These are phyloP conservation scores for Afroboletus lepidellus DNA, from an alignment of 1,284 basidiomycete species.

Conservation along the genomic window DNA sequence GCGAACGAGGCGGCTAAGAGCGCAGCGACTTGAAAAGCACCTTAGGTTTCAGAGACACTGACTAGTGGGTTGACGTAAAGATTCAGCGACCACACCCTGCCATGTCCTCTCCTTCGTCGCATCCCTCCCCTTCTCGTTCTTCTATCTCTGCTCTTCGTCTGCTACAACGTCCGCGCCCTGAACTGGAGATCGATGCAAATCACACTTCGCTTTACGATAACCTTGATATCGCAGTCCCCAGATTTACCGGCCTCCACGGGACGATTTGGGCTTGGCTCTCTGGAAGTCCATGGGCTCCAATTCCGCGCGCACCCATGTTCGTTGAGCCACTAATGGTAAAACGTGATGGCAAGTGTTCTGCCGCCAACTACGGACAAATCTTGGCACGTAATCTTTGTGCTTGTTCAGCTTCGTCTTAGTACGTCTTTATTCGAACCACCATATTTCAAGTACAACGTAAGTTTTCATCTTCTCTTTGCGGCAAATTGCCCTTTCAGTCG, in stretches of 20 bases:
- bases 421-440: too few species aligned
- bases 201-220: constrained; percentile 29
- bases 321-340: too few species aligned
- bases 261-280: constrained; percentile 18
- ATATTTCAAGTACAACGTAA: too few species aligned
- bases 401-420: too few species aligned
- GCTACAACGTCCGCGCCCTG: constrained; percentile 18
- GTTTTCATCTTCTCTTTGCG: too few species aligned
- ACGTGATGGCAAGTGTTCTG: too few species aligned
- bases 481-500: too few species aligned
- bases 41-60: not conserved
- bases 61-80: not conserved
- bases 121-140: constrained; percentile 27
- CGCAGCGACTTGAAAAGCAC: not conserved
- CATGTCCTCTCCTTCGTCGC: not conserved
- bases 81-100: not conserved
- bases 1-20: not conserved
- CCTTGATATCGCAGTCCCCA: constrained; percentile 16
- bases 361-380: too few species aligned
- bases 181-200: constrained; percentile 21
- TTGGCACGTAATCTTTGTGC: too few species aligned
- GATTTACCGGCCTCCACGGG: constrained; percentile 20
- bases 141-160: constrained; percentile 33
- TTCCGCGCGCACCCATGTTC: too few species aligned
- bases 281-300: too few species aligned